phyloP scores from a whole-genome alignment of 352 stramenopile genomes.

The Globisporangium nagaii region DNA sequence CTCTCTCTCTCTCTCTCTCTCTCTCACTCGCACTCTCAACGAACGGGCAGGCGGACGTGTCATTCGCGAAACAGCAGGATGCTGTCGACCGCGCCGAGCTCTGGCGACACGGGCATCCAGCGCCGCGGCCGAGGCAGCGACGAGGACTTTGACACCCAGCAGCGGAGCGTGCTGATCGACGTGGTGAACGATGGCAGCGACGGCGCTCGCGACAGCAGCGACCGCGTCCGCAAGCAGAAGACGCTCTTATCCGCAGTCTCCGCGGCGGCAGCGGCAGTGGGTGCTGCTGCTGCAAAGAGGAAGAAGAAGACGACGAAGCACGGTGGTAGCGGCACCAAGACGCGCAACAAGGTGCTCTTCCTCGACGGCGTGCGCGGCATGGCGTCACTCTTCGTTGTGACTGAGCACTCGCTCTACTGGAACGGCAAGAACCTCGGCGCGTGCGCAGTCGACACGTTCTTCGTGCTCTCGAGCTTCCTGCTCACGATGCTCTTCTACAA shows the following conservation, averaged over 20 bases:
- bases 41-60: too few species aligned
- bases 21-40: too few species aligned
- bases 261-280: neutral
- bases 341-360: constrained; percentile 7
- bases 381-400: constrained; percentile 13
- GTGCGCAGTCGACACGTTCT: constrained; percentile 17
- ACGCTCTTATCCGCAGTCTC: neutral
- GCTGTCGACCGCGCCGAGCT: too few species aligned
- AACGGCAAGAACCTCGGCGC: constrained; percentile 10
- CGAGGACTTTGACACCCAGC: too few species aligned
- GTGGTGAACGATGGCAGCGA: neutral
- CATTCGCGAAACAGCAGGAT: too few species aligned
- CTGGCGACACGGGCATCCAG: too few species aligned
- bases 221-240: neutral
- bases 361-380: constrained; percentile 12
- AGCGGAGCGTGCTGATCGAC: neutral
- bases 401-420: constrained; percentile 13
- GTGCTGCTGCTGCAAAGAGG: neutral
- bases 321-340: too few species aligned
- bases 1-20: too few species aligned
- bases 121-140: too few species aligned
- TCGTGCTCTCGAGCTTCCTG: constrained; percentile 19
- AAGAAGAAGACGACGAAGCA: neutral
- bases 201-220: too few species aligned
- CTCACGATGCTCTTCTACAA: constrained; percentile 17